Evolutionary conservation across 2,329 filamentous ascomycete species (phyloP), one percentile per base, ranked within the genome.

Genomic region (Plenodomus biglobosus): DNA sequence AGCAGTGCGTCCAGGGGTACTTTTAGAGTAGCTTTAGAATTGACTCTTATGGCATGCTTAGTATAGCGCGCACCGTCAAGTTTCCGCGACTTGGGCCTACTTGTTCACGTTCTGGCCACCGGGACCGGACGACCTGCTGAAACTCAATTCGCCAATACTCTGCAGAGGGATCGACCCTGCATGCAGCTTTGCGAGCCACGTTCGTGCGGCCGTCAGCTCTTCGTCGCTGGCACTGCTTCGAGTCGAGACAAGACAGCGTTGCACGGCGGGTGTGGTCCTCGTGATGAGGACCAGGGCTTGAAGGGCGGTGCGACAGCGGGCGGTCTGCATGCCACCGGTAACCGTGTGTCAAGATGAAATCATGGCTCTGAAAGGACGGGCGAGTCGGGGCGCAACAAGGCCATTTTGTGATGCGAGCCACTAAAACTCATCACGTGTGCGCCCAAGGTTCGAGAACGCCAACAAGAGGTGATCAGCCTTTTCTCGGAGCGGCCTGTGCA

Each of bases 81-180:
- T 44, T n/a, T n/a, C n/a, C 55, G 41, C 48, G 32, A 44, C 42
- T 51, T 53, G 52, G 54, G 52, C 59, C 53, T 61, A 86, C 84
- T 86, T 86, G 71, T 86, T 86, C 47, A 86, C 84, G 72, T 86
- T 86, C 67, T 86, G 84, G 10, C 84, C 84, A 42, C 84, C 84
- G 16, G 84, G 84, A 3, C 84, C 84, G 43, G 82, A 84, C 2
- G 83, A 85, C 48, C 83, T 76, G 64, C 81, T 85, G 66, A 84
- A 86, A 40, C 77, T 81, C 55, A 86, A 65, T 52, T 84, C 77
- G 60, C 81, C 78, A 48, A 85, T 75, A 54, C 73, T 74, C 46
- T 75, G 76, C 10, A 64, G 45, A 20, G 83, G 81, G 46, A 85
- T 79, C 13, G 79, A 77, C 13, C 79, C 75, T 46, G 76, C 66